Conservation (phyloP, 768 basidiomycete genomes). For the Sporobolomyces phaffii region DNA sequence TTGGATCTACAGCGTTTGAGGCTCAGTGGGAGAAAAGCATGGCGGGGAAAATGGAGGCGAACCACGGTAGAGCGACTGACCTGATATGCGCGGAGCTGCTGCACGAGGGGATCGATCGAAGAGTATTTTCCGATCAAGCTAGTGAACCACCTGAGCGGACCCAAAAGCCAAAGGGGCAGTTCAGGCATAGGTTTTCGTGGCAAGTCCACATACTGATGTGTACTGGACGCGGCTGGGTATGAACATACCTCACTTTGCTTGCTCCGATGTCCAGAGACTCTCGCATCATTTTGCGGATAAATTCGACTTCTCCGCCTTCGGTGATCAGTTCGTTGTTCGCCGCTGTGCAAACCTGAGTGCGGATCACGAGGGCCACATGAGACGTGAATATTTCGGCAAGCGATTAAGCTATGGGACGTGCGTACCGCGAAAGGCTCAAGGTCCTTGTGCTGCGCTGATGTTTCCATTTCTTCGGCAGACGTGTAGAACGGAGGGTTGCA, state of each 20-base stretch:
- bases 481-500: conserved; percentile 95
- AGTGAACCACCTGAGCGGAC: conserved; percentile 71
- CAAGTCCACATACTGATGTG: too few species aligned
- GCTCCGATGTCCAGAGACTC: conserved; percentile 59
- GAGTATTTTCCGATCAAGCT: conserved; percentile 84
- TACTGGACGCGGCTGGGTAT: too few species aligned
- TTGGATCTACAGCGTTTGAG: conserved; percentile 69
- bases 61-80: conserved; percentile 46
- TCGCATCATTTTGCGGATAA: conserved; percentile 67
- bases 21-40: too few species aligned
- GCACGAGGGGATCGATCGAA: conserved; percentile 61
- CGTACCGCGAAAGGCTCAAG: conserved; percentile 64
- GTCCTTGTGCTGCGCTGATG: conserved; percentile 61
- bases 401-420: too few species aligned
- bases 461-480: conserved; percentile 62
- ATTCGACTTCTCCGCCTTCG: conserved; percentile 72
- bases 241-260: conserved; percentile 35
- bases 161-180: too few species aligned
- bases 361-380: not conserved
- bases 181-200: too few species aligned
- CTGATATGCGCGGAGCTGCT: conserved; percentile 51
- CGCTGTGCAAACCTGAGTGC: conserved; percentile 70
- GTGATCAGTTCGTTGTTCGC: conserved; percentile 83
- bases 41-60: too few species aligned
- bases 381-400: too few species aligned